These are phyloP conservation scores for Penicillium pancosmium DNA, from an alignment of 495 filamentous ascomycete species.

Conservation along the genomic window DNA sequence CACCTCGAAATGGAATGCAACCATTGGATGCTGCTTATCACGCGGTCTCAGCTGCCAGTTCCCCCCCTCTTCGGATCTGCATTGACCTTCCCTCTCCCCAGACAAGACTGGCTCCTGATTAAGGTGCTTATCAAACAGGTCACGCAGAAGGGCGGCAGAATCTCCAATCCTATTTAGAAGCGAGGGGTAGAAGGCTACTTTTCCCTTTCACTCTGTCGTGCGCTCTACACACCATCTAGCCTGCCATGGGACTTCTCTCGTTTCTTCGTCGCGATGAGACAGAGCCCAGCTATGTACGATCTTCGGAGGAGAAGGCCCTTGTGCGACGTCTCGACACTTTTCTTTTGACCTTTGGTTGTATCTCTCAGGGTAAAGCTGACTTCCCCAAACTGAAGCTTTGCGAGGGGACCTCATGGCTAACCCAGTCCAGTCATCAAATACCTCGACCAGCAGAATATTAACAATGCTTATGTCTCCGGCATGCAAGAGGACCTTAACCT, in stretches of 20 bases:
- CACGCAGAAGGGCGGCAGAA: background rate
- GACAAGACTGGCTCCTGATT: background rate
- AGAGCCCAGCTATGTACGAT: constrained; percentile 17
- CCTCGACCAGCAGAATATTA: constrained; percentile 59
- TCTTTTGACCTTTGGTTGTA: constrained; percentile 35
- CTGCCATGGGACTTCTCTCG: constrained; percentile 24
- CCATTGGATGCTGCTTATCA: constrained; percentile 21
- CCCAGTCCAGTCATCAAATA: constrained; percentile 48
- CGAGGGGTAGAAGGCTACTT: background rate
- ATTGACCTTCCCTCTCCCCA: background rate
- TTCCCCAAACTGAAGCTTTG: background rate
- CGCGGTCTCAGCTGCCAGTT: background rate
- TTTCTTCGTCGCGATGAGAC: constrained; percentile 19
- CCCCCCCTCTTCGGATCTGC: constrained; percentile 16
- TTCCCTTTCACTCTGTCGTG: background rate
- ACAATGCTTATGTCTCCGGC: constrained; percentile 51
- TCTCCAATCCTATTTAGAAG: constrained; percentile 4
- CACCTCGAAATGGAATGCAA: background rate
- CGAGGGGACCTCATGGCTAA: background rate
- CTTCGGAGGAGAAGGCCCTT: constrained; percentile 33
- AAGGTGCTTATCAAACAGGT: constrained; percentile 1
- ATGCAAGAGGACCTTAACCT: constrained; percentile 43
- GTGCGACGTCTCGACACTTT: constrained; percentile 36
- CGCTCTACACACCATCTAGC: background rate
- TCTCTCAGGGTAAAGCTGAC: constrained; percentile 30